Percentiles rank a stretch among this genome's conserved stretches.
These are phyloP conservation scores for Candida sakaeoensis DNA, from an alignment of 805 yeast species.

Conservation along the genomic window DNA sequence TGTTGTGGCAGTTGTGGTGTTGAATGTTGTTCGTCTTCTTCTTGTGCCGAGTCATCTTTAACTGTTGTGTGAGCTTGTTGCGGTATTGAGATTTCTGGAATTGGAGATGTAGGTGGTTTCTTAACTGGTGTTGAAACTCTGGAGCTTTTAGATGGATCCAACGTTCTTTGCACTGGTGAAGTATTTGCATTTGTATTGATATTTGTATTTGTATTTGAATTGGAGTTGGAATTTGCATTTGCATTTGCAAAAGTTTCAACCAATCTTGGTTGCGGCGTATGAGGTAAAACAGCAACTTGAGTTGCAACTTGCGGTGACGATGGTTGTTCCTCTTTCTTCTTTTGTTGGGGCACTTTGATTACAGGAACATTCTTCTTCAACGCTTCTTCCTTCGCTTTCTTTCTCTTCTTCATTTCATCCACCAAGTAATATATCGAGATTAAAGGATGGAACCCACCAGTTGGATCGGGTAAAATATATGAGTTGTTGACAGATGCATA, in stretches of 20 bases:
- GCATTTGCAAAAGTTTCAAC: slow-evolving; percentile 5
- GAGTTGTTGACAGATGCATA: slow-evolving; percentile 32
- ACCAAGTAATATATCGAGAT: slow-evolving; percentile 84
- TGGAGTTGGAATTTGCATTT: too few species aligned
- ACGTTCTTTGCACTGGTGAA: slow-evolving; percentile 7
- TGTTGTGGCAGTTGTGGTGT: slow-evolving; percentile 26
- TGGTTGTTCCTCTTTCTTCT: slow-evolving; percentile 2
- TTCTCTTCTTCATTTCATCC: slow-evolving; percentile 75
- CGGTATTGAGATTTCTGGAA: slow-evolving; percentile 23
- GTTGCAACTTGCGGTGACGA: slow-evolving; percentile 7
- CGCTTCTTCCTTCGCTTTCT: slow-evolving; percentile 54
- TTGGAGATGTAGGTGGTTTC: slow-evolving; percentile 13
- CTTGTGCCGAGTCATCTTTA: not conserved
- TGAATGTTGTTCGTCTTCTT: slow-evolving; percentile 4
- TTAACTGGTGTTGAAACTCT: slow-evolving; percentile 4
- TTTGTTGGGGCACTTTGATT: slow-evolving; percentile 10
- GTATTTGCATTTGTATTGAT: too few species aligned
- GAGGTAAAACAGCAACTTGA: slow-evolving; percentile 9
- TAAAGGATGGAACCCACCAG: slow-evolving; percentile 83
- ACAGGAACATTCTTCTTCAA: slow-evolving; percentile 26
- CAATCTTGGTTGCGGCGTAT: slow-evolving; percentile 18
- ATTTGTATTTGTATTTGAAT: too few species aligned
- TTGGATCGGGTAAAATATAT: slow-evolving; percentile 62
- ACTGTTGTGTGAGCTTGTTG: slow-evolving; percentile 38
- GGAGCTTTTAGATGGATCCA: slow-evolving; percentile 4